Evolutionary conservation across 441 rosid genomes (phyloP), one percentile per base, ranked within the genome.

Genomic region (Dalechampia spathulata): DNA sequence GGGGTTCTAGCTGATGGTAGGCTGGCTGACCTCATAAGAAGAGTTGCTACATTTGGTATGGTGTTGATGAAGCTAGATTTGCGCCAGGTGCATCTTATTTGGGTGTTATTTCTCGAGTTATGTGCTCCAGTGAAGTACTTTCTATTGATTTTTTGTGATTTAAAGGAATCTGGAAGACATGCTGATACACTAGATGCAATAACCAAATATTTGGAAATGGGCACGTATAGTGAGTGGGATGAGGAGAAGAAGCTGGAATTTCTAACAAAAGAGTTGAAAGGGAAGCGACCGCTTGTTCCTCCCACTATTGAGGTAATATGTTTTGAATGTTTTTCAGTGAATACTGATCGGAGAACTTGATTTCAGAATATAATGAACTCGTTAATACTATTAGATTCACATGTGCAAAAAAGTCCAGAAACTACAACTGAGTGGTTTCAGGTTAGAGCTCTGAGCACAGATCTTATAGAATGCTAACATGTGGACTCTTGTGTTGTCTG

Each of bases 41-140:
- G 86, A 76, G 98, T 88, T 70, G 80, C 90, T 66, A 82, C 95
- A 11, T 91, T 91, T 67, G 96, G 98, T 40, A 84, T 88, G 87
- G 89, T 82, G 58, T 71, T 88, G 60, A 86, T 91, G 96, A 91
- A 91, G 86, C 90, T 91, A 55, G 98, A 91, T 72, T 74, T 91
- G 79, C 96, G 96, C 19, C 87, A 91, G 96, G 98, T 85, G 65
- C 45, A 25, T 34, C 25, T 61, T 55, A 37, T 54, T 66, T 54
- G 39, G 1, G 52, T 52, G 37, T 44, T 64, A 52, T 57, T 41
- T 57, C 44, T 45, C 11, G 36, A 2, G 16, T 3, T 46, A 60
- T 20, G 13, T 63, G 11, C 53, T 32, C 15, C 7, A 15, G 30
- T 23, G 30, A 20, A 62, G 44, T 27, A 36, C 38, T 14, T 55